These are phyloP conservation scores for Daedaleopsis sinensis DNA, from an alignment of 768 basidiomycete genomes.

Conservation along the genomic window DNA sequence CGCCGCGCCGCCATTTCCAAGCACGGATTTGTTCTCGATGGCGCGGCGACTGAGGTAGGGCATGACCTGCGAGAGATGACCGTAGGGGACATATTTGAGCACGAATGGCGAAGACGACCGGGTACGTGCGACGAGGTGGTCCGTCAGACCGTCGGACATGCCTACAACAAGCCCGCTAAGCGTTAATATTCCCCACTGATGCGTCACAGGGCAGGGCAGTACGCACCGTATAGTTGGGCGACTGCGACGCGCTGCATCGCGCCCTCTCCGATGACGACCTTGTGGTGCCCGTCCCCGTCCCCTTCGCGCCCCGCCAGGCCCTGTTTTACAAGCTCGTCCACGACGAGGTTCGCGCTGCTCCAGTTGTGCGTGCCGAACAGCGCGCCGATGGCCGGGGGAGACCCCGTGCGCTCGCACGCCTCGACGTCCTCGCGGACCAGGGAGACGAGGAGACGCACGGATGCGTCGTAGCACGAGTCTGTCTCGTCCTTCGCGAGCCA, in stretches of 20 bases:
- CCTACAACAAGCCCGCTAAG: constrained; percentile 45
- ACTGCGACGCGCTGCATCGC: constrained; percentile 70
- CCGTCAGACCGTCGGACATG: constrained; percentile 84
- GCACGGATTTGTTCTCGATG: constrained; percentile 90
- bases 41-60: constrained; percentile 89
- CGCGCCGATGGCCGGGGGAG: constrained; percentile 52
- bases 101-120: constrained; percentile 63
- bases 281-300: constrained; percentile 3
- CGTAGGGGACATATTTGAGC: constrained; percentile 85
- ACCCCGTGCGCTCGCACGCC: constrained; percentile 8
- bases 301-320: constrained; percentile 50
- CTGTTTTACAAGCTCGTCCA: constrained; percentile 58
- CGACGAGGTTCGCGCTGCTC: constrained; percentile 61
- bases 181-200: not conserved
- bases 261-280: constrained; percentile 47
- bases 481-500: constrained; percentile 72
- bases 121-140: constrained; percentile 65
- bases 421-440: constrained; percentile 56
- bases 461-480: constrained; percentile 71
- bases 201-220: not conserved
- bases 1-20: constrained; percentile 73
- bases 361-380: constrained; percentile 91
- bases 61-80: constrained; percentile 74
- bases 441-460: constrained; percentile 55
- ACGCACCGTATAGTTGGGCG: constrained; percentile 82